Conservation (phyloP, 2,329 filamentous ascomycete genomes). For the Hypoxylon sp. region DNA sequence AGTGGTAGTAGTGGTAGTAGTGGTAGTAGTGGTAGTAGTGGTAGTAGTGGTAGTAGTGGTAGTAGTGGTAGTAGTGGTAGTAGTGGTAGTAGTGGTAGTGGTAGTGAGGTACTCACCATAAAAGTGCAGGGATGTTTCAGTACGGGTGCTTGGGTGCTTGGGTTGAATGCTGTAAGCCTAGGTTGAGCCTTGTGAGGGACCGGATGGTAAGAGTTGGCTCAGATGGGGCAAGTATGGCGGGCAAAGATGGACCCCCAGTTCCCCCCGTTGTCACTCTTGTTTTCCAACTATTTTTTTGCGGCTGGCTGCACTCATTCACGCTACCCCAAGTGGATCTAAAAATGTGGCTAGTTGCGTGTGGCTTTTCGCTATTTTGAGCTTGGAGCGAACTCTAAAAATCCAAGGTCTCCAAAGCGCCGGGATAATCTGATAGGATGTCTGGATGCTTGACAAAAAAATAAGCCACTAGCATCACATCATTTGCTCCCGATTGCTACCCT, state of each 20-base stretch:
- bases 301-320: conserved; percentile 1
- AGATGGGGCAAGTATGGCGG: conserved; percentile 21
- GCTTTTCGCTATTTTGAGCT: conserved; percentile 4
- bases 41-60: background rate
- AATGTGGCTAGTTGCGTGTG: no score
- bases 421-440: conserved; percentile 30
- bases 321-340: no score
- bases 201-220: conserved; percentile 28
- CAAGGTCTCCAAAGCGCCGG: conserved; percentile 11
- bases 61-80: no score
- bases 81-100: background rate
- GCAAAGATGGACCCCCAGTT: conserved; percentile 34
- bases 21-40: conserved; percentile 1
- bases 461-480: conserved; percentile 27
- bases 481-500: conserved; percentile 29
- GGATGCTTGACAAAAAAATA: background rate
- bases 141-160: conserved; percentile 20
- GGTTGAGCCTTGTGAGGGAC: conserved; percentile 25
- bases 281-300: conserved; percentile 6
- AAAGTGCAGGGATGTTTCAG: conserved; percentile 29
- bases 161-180: no score
- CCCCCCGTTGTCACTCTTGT: conserved; percentile 6
- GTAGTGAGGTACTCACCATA: conserved; percentile 3
- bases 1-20: background rate
- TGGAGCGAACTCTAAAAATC: background rate